Percentiles rank a stretch among this genome's conserved stretches.
Conservation (phyloP, 2,329 filamentous ascomycete genomes). For the Sporothrix sp. region DNA sequence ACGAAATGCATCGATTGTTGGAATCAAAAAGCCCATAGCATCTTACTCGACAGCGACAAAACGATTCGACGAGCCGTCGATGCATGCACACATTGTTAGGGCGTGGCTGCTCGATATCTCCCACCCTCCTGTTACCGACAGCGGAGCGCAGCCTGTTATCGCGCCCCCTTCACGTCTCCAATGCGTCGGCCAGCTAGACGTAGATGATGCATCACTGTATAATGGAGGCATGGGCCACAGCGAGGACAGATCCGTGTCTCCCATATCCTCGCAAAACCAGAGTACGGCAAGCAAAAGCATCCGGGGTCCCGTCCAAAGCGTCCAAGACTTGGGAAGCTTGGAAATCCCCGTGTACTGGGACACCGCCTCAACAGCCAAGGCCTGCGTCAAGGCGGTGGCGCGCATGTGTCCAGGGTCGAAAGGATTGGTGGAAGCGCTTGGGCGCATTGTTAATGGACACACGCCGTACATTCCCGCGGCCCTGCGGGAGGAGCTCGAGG, state of each 20-base stretch:
- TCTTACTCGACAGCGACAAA: too few relatives aligned
- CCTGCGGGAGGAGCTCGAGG: slow-evolving; percentile 1
- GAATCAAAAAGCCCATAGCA: too few relatives aligned
- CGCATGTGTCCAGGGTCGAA: slow-evolving; percentile 3
- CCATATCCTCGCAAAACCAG: background rate
- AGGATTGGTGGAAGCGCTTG: slow-evolving; percentile 1
- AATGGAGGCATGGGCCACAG: background rate
- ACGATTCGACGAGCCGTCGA: background rate
- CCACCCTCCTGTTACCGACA: background rate
- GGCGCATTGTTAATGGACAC: slow-evolving; percentile 1
- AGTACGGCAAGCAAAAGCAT: slow-evolving; percentile 1
- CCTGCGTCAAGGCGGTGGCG: slow-evolving; percentile 3
- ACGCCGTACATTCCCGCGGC: slow-evolving; percentile 4
- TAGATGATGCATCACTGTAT: background rate
- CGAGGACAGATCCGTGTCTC: background rate
- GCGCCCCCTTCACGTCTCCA: background rate
- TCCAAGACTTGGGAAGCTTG: background rate
- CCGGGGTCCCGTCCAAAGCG: background rate
- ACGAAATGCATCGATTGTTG: too few relatives aligned
- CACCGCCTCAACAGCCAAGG: slow-evolving; percentile 1
- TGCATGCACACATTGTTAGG: background rate
- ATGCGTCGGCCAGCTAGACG: background rate
- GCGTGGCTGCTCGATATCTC: slow-evolving; percentile 1
- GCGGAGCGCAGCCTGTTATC: background rate
- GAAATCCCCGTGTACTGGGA: slow-evolving; percentile 4